Conservation (phyloP, 345 rosid species). For the Gossypium arboreum region DNA sequence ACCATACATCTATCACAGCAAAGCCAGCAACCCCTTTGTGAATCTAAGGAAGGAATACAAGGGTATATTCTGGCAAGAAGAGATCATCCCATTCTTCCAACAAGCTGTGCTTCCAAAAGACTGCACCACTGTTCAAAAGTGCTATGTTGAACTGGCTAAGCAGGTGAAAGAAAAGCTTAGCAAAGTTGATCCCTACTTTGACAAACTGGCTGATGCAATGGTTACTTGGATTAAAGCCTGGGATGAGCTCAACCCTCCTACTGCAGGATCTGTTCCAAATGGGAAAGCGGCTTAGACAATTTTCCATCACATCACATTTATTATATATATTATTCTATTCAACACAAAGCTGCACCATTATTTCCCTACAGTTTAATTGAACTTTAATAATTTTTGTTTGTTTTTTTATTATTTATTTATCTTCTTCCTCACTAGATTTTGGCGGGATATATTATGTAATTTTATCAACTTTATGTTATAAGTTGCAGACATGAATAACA, state of each 20-base stretch:
- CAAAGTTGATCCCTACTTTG: constrained; percentile 29
- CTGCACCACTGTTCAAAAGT: constrained; percentile 31
- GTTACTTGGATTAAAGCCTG: constrained; percentile 40
- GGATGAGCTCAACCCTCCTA: constrained; percentile 28
- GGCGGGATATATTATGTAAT: constrained; percentile 7
- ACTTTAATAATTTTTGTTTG: not conserved
- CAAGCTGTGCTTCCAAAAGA: constrained; percentile 31
- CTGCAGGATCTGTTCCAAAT: constrained; percentile 27
- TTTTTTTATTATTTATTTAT: constrained; percentile 3
- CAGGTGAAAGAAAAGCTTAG: constrained; percentile 31
- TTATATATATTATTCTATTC: not conserved
- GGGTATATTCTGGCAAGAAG: constrained; percentile 40
- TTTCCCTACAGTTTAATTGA: not conserved
- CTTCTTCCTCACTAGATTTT: constrained; percentile 4
- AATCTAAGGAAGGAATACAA: constrained; percentile 36
- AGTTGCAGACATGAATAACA: constrained; percentile 2
- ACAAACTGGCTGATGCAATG: constrained; percentile 37
- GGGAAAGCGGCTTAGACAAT: constrained; percentile 40
- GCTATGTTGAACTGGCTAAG: constrained; percentile 32
- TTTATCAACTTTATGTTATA: constrained; percentile 17
- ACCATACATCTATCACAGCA: constrained; percentile 33
- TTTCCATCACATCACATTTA: not conserved
- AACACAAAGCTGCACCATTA: not conserved
- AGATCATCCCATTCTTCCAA: constrained; percentile 37
- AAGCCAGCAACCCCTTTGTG: constrained; percentile 37